These are phyloP conservation scores for Tylopilus intermedius DNA, from an alignment of 768 basidiomycete species.

Conservation along the genomic window DNA sequence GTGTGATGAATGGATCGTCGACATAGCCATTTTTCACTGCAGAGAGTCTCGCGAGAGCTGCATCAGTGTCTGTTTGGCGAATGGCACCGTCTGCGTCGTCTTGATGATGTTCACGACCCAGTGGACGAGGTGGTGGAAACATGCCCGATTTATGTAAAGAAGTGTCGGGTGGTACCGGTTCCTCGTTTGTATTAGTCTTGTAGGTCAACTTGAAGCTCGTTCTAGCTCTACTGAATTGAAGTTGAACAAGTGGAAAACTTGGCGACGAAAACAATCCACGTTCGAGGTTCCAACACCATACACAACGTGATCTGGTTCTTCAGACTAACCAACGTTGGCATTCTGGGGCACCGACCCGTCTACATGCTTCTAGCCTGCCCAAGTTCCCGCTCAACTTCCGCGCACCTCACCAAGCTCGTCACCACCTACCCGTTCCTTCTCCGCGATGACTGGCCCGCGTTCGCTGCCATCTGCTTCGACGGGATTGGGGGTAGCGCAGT, in stretches of 20 bases:
- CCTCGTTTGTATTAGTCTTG: no score
- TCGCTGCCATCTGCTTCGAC: background rate
- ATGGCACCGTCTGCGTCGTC: conserved; percentile 56
- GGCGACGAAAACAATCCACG: background rate
- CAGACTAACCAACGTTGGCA: background rate
- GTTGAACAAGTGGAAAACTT: background rate
- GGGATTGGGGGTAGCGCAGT: background rate
- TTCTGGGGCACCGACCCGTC: background rate
- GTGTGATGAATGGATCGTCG: conserved; percentile 18
- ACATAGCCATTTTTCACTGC: conserved; percentile 80
- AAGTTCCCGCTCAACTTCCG: background rate
- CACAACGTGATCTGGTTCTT: background rate
- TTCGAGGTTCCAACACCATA: background rate
- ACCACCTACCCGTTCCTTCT: background rate
- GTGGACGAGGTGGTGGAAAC: conserved; percentile 13
- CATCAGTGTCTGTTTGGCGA: conserved; percentile 79
- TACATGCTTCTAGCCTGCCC: background rate
- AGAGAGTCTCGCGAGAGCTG: conserved; percentile 79
- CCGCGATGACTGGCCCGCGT: background rate
- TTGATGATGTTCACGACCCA: conserved; percentile 15
- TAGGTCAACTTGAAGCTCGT: no score
- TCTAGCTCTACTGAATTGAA: background rate
- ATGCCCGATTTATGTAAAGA: background rate
- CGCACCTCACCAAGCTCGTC: background rate
- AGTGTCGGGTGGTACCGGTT: no score